Base-by-base conservation (phyloP, 1,284 basidiomycete genomes). In the Leccinum fallax region DNA sequence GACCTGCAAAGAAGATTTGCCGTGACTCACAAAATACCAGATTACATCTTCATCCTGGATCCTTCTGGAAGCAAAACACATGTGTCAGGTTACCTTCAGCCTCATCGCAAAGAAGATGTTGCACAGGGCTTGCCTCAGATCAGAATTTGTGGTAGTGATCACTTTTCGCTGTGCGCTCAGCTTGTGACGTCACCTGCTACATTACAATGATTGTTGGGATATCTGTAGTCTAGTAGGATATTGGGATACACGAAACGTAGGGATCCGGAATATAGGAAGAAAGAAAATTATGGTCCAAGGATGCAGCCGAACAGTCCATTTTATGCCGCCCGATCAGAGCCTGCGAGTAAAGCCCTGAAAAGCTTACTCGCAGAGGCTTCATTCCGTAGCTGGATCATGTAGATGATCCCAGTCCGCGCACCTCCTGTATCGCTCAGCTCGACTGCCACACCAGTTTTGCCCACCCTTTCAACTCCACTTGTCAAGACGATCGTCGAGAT, bases 381-480 rank as follows among this genome's bases (percentile, higher is more conserved):
- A 75, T 93, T 97, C 67, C 92, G 84, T 51, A 96, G 78, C 77
- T 97, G 95, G 59, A 99, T 88, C 97, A 99, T 98, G 74, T 99
- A 98, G 61, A 99, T 83, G 72, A 98, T 90, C 11, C 97, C 97
- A n/a, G 96, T 97, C 61, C 95, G 85, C 59, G 86, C 77, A 7
- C 97, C 97, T 57, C 87, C 82, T 61, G 74, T 65, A 76, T 97
- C 94, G 71, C 94, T 97, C 61, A 99, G 79, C 78, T 99, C 97
- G 62, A 99, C 90, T 38, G 97, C 97, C 32, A 99, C 90, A 24
- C 97, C 97, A 5, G 96, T 98, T 79, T 96, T 97, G 24, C 95
- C 97, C 21, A 99, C 96, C 46, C 97, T 84, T 78, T 99, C 97
- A 24, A 99, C 96, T 5, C 96, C 97, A 75, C 98, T 96, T 3